Evolutionary conservation across 1,284 basidiomycete species (phyloP).

Genomic region (Kalmanozyma brasiliensis): DNA sequence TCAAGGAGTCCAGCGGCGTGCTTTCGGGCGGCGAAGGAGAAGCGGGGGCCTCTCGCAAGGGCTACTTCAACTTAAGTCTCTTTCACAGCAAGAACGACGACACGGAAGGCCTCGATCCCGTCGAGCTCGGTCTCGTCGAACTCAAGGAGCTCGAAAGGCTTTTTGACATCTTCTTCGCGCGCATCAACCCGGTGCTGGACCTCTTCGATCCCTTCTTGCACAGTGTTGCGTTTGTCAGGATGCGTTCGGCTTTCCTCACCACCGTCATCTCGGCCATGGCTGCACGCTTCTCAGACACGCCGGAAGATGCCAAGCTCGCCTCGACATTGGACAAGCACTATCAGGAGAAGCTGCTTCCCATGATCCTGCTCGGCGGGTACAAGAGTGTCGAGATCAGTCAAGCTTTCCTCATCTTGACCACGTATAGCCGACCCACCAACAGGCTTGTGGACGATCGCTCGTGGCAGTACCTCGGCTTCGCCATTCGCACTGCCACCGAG

Average conservation of each 20-base stretch:
- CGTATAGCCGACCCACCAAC: constrained; percentile 56
- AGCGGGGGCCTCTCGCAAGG: constrained; percentile 55
- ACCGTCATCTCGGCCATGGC: constrained; percentile 57
- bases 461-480: constrained; percentile 62
- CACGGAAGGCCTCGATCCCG: constrained; percentile 49
- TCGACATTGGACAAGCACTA: constrained; percentile 52
- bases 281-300: constrained; percentile 52
- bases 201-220: constrained; percentile 61
- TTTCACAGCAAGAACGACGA: constrained; percentile 60
- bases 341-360: constrained; percentile 55
- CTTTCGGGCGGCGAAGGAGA: constrained; percentile 43
- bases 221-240: constrained; percentile 54
- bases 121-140: constrained; percentile 49
- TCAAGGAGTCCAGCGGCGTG: constrained; percentile 30
- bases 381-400: constrained; percentile 62
- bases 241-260: constrained; percentile 55
- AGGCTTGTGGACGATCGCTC: constrained; percentile 59
- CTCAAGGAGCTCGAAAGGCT: constrained; percentile 54
- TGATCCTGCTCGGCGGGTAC: constrained; percentile 56
- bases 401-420: constrained; percentile 56
- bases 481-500: constrained; percentile 61
- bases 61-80: constrained; percentile 57
- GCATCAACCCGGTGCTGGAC: constrained; percentile 58
- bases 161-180: constrained; percentile 61
- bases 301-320: constrained; percentile 53